Evolutionary conservation across 177 flowering plant species (phyloP).

Genomic region (Tripterygium wilfordii): DNA sequence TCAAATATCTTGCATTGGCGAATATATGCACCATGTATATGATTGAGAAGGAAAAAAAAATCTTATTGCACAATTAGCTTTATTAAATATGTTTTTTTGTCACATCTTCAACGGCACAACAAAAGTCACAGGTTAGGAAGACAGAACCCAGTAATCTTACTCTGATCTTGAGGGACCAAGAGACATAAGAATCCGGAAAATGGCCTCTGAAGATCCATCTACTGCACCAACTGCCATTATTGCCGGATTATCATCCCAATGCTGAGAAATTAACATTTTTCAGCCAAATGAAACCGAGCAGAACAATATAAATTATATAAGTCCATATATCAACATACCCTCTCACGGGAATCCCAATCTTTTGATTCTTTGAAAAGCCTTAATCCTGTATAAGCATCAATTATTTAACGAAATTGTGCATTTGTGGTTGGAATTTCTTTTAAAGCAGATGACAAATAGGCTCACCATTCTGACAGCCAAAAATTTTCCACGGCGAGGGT

Average conservation of each 20-base stretch:
- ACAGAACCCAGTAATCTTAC: constrained; percentile 36
- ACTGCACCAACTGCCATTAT: constrained; percentile 94
- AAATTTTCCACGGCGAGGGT: constrained; percentile 94
- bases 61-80: no score
- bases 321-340: constrained; percentile 29
- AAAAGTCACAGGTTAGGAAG: no score
- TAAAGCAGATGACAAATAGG: no score
- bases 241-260: constrained; percentile 89
- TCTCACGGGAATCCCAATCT: constrained; percentile 53
- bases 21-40: neutral
- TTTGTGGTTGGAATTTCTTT: no score
- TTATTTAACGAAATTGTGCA: no score
- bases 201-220: constrained; percentile 76
- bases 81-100: no score
- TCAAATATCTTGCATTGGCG: no score
- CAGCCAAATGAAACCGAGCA: constrained; percentile 10
- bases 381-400: constrained; percentile 43
- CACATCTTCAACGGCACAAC: no score
- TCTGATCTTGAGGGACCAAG: constrained; percentile 88
- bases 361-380: constrained; percentile 90
- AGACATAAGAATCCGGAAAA: constrained; percentile 79
- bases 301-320: neutral
- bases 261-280: constrained; percentile 30
- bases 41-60: neutral
- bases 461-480: constrained; percentile 92